Evolutionary conservation across 805 yeast genomes (phyloP).

Genomic region (Nakazawaea anatomiae): DNA sequence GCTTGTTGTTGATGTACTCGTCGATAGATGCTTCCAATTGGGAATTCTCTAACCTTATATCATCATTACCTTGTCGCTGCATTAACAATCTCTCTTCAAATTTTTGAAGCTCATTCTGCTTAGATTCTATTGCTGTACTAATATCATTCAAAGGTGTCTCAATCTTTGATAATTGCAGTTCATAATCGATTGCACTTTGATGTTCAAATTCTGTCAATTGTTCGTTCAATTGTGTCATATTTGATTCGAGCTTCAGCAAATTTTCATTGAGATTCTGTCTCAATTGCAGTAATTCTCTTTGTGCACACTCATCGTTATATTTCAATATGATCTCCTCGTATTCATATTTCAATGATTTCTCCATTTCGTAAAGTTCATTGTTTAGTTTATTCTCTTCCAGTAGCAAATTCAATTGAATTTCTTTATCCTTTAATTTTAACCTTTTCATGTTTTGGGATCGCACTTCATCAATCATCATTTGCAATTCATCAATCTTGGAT

Average conservation of each 20-base stretch:
- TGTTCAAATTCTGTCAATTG: not conserved
- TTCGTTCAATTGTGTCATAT: not conserved
- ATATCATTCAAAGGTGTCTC: constrained; percentile 1
- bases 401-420: constrained; percentile 13
- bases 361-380: constrained; percentile 16
- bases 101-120: not conserved
- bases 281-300: not conserved
- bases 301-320: constrained; percentile 5
- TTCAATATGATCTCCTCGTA: constrained; percentile 8
- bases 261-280: not conserved
- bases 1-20: not conserved
- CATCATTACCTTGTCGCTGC: not conserved
- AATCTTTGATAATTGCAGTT: not conserved
- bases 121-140: not conserved
- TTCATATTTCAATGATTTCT: constrained; percentile 13
- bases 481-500: constrained; percentile 11
- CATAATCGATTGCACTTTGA: not conserved
- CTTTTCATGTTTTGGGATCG: constrained; percentile 8
- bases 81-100: not conserved
- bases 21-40: not conserved
- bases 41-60: not conserved
- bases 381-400: constrained; percentile 12
- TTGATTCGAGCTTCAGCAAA: not conserved
- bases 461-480: not conserved
- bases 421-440: constrained; percentile 12